A percentile compares a stretch with the other conserved stretches of the same genome.
These are phyloP conservation scores for Adiantum capillusveneris DNA, from an alignment of 75 land plant species.

Conservation along the genomic window DNA sequence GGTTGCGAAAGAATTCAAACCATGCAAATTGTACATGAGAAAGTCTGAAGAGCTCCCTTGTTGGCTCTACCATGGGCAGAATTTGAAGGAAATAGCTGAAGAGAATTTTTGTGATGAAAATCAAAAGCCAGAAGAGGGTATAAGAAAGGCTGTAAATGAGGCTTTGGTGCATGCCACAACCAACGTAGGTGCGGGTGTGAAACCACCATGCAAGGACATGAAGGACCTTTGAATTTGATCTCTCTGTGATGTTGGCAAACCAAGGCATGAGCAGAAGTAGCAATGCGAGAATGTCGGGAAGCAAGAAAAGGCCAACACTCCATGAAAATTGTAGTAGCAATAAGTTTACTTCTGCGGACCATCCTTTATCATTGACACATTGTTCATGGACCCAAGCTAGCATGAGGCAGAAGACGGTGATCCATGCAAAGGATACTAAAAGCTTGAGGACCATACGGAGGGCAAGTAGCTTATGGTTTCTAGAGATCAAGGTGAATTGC, in stretches of 20 bases:
- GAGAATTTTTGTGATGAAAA: constrained; percentile 48
- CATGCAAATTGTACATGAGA: constrained; percentile 29
- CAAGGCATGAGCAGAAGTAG: constrained; percentile 57
- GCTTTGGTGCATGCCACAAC: constrained; percentile 65
- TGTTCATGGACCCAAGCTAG: constrained; percentile 58
- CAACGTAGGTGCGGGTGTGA: constrained; percentile 56
- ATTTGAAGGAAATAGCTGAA: constrained; percentile 76
- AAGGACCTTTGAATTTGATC: constrained; percentile 29
- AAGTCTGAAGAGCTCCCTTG: constrained; percentile 28
- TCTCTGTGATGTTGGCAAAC: constrained; percentile 60
- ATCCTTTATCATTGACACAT: constrained; percentile 31
- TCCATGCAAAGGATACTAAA: constrained; percentile 54
- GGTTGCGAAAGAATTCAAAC: constrained; percentile 43
- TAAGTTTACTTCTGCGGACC: constrained; percentile 3
- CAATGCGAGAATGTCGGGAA: constrained; percentile 46
- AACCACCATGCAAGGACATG: constrained; percentile 67
- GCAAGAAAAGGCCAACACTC: background rate
- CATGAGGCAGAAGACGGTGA: constrained; percentile 45
- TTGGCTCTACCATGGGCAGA: constrained; percentile 52
- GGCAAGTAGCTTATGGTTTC: constrained; percentile 51
- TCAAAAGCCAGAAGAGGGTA: constrained; percentile 51
- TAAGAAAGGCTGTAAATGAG: constrained; percentile 48
- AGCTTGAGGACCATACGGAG: constrained; percentile 71
- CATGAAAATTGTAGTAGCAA: background rate
- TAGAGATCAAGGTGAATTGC: constrained; percentile 58